Evolutionary conservation across 352 stramenopile species (phyloP), one percentile per base, ranked within the genome.

Genomic region (Phytopythium mirpurense): DNA sequence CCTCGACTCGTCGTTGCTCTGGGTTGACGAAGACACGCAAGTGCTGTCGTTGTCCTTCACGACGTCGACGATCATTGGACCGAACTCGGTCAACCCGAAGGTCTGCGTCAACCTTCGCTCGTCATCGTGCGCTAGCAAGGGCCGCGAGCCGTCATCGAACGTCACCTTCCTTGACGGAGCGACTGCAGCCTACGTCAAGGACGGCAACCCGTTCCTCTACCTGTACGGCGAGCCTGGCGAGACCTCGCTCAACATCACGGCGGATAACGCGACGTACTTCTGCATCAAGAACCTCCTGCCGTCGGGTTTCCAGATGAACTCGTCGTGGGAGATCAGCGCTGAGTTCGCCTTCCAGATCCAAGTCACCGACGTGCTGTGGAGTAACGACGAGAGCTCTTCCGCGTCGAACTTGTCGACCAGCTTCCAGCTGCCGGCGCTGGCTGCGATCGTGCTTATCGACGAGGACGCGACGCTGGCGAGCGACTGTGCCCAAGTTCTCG

Each of bases 301-400:
- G 16, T 82, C 76, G 0, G 79, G 80, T 15, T 65, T 75, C 11
- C 68, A 73, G 23, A 67, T 59, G 16, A 88, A 90, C 47, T 51
- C 62, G 3, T 77, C 71, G 10, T 90, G 79, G 82, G 79, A 90
- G 47, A 76, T 90, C 47, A 78, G 70, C 40, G 70, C 57, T 15
- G 66, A 68, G 16, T 93, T 93, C 52, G 76, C 67, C 10, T 93
- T 93, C 51, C 79, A 93, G 62, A 71, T 93, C 43, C 62, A 83
- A n/a, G 48, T 93, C 19, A 67, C 74, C 9, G 75, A 70, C 16
- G 62, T 88, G 12, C 47, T 67, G 27, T 90, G 76, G 78, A 61
- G 29, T 56, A 49, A 59, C 19, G 51, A 74, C 32, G 47, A 57
- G 12, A 44, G 50, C 23, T 21, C 58, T 12, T 37, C 65, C 15